Evolutionary conservation across 192 early-diverging fungal species (phyloP).

Genomic region (Entophlyctis luteolus): DNA sequence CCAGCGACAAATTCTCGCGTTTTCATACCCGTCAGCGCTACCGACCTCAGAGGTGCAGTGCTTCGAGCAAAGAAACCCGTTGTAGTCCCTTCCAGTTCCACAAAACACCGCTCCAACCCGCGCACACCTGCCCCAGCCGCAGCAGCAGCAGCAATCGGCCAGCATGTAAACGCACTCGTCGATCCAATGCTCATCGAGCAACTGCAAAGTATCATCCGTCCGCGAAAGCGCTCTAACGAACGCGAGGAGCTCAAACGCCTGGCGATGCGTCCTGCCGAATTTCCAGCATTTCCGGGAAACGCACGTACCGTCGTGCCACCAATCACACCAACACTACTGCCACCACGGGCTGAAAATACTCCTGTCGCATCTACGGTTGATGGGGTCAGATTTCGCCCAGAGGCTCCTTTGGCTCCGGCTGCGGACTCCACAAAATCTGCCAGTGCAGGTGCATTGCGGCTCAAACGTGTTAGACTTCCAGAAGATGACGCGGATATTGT

Average conservation of each 20-base stretch:
- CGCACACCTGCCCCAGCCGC: neutral
- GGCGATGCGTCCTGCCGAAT: slow-evolving; percentile 2
- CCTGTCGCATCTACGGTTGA: too few relatives aligned
- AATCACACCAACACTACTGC: neutral
- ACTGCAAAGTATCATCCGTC: slow-evolving; percentile 11
- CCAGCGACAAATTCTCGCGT: too few relatives aligned
- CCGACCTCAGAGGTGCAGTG: too few relatives aligned
- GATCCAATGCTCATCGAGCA: neutral
- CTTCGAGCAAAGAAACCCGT: slow-evolving; percentile 13
- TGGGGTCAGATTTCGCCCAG: too few relatives aligned
- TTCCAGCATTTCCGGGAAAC: neutral
- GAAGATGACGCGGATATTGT: too few relatives aligned
- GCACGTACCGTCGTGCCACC: slow-evolving; percentile 6
- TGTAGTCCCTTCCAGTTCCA: slow-evolving; percentile 6
- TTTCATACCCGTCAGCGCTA: too few relatives aligned
- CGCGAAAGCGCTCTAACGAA: slow-evolving; percentile 11
- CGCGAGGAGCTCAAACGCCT: slow-evolving; percentile 16
- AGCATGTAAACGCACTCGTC: too few relatives aligned
- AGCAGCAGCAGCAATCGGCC: neutral
- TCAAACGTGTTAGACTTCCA: too few relatives aligned
- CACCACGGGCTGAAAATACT: too few relatives aligned
- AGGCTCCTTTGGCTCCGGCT: too few relatives aligned
- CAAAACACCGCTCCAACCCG: slow-evolving; percentile 12
- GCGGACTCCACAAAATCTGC: too few relatives aligned
- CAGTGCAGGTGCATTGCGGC: too few relatives aligned